Base-by-base conservation (phyloP, 2,329 filamentous ascomycete species). In the Ophidiomyces ophidiicola region DNA sequence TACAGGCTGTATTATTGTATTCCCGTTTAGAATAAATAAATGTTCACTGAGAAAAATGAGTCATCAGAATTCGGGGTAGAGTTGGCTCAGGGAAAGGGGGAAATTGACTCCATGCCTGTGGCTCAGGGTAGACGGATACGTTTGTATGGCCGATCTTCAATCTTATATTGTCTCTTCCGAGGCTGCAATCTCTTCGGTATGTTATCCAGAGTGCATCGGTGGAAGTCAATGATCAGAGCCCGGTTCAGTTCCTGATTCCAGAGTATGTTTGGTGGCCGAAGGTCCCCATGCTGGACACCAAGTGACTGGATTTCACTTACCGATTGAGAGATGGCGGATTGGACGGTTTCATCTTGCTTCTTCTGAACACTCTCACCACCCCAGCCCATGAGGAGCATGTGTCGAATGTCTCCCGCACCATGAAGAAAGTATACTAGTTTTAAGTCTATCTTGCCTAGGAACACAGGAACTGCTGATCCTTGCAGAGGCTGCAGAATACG, bases 391-490 rank as follows among this genome's bases (percentile, higher is more conserved):
- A 46, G 40, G 7, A 44, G 30, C 41, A 46, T 46, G 25, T 39
- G 37, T 11, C 33, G 20, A n/a, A 41, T 36, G 4, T 18, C 6
- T 11, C 36, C 41, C n/a, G 19, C 32, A 2, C 40, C 41, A 20
- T 46, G 36, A 6, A 41, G 30, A 19, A 41, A 25, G 34, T 46
- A 45, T 20, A 31, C 17, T 18, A 19, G 10, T 14, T 30, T 19
- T 19, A 45, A 20, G 20, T 45, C 42, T 20, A 49, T 44, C 19
- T 3, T 36, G 14, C 48, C 49, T 3, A 51, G 39, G 20, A 35
- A 47, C 18, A 51, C 41, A 14, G 48, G 49, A 6, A 45, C 33
- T 10, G 34, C 29, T 10, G 38, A 24, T 14, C 46, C 49, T 30
- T 51, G 48, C 5, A 45, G 8, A 15, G 26, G 10, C 1, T 17